Percentiles rank a stretch among this genome's conserved stretches.
These are phyloP conservation scores for Saccharum spontaneum DNA, from an alignment of 176 grass and related monocot species.

Conservation along the genomic window DNA sequence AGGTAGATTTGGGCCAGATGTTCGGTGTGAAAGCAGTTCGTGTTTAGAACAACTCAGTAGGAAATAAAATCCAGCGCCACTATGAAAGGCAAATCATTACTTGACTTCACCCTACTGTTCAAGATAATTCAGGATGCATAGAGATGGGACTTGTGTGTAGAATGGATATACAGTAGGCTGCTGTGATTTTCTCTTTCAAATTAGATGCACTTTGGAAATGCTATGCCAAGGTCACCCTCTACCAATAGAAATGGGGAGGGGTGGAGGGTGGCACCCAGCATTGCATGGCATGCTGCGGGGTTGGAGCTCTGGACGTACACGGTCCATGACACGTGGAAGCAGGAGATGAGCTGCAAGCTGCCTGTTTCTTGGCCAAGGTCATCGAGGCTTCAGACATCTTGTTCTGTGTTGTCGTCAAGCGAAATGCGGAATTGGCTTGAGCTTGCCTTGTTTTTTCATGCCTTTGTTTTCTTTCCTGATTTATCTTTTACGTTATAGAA, in stretches of 20 bases:
- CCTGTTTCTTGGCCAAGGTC: background rate
- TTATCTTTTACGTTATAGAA: background rate
- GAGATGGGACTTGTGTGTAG: background rate
- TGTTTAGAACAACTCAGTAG: background rate
- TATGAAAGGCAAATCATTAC: background rate
- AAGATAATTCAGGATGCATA: slow-evolving; percentile 2
- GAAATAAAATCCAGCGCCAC: background rate
- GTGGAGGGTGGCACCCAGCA: background rate
- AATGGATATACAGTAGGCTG: background rate
- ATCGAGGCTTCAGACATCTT: background rate
- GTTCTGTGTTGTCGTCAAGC: slow-evolving; percentile 3
- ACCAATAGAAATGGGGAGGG: background rate
- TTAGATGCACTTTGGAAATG: background rate
- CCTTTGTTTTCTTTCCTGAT: background rate
- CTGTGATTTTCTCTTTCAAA: background rate
- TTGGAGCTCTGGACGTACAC: background rate
- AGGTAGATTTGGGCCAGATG: background rate
- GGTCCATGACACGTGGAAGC: background rate
- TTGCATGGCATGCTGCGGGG: background rate
- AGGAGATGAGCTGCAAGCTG: background rate
- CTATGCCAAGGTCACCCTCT: background rate
- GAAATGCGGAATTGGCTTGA: background rate
- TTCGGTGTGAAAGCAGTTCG: background rate
- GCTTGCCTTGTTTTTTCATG: background rate
- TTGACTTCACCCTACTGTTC: background rate